Evolutionary conservation across 2,329 filamentous ascomycete genomes (phyloP).

Genomic region (Alternaria sp.): DNA sequence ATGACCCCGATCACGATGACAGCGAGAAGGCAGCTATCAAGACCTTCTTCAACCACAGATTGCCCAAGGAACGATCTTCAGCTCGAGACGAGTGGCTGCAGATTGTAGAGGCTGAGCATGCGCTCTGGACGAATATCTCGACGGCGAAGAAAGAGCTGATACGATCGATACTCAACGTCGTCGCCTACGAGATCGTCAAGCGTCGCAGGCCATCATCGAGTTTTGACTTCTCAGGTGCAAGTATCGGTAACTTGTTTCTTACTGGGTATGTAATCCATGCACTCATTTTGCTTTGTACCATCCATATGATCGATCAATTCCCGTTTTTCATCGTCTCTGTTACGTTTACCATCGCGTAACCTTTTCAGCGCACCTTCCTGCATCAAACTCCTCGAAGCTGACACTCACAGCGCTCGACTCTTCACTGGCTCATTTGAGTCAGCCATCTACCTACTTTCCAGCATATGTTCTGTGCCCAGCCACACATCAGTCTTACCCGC

Average conservation of each 20-base stretch:
- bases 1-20: conserved; percentile 58
- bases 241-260: conserved; percentile 60
- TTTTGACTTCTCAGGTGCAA: conserved; percentile 59
- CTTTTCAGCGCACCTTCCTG: not conserved
- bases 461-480: conserved; percentile 82
- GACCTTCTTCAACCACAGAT: conserved; percentile 83
- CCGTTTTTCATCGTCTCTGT: not conserved
- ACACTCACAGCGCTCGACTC: conserved; percentile 70
- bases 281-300: not conserved
- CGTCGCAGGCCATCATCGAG: conserved; percentile 53
- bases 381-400: not conserved
- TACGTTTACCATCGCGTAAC: not conserved
- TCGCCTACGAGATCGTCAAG: conserved; percentile 59
- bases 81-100: conserved; percentile 85
- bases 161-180: conserved; percentile 57
- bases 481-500: conserved; percentile 82
- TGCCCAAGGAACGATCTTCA: conserved; percentile 65
- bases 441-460: conserved; percentile 86
- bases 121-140: conserved; percentile 69
- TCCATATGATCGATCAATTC: not conserved
- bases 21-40: conserved; percentile 73
- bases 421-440: conserved; percentile 94
- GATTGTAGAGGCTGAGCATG: conserved; percentile 82
- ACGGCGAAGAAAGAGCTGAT: conserved; percentile 60
- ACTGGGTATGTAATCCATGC: conserved; percentile 51